These are phyloP conservation scores for Saturnispora saitoi DNA, from an alignment of 805 yeast species.

Conservation along the genomic window DNA sequence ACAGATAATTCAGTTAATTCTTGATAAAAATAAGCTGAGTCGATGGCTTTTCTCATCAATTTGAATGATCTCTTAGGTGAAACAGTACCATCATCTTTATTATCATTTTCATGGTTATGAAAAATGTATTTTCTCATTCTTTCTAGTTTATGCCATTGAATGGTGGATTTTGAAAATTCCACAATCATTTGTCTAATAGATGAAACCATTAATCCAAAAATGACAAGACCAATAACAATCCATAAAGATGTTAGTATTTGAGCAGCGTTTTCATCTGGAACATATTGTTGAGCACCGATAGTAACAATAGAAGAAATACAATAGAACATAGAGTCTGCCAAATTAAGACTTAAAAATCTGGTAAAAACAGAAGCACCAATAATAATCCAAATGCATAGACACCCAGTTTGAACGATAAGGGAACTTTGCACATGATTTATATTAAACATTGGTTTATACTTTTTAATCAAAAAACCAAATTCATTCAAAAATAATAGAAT, in stretches of 20 bases:
- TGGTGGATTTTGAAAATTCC: slow-evolving; percentile 52
- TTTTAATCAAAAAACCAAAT: slow-evolving; percentile 47
- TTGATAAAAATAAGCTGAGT: slow-evolving; percentile 33
- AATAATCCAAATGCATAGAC: slow-evolving; percentile 59
- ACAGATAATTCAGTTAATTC: slow-evolving; percentile 30
- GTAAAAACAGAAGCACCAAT: slow-evolving; percentile 60
- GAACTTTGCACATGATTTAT: slow-evolving; percentile 59
- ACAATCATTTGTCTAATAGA: slow-evolving; percentile 59
- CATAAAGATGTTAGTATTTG: slow-evolving; percentile 53
- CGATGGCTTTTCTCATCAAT: slow-evolving; percentile 45
- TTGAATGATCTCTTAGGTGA: slow-evolving; percentile 40
- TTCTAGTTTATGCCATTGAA: slow-evolving; percentile 61
- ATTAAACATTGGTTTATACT: slow-evolving; percentile 66
- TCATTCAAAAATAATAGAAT: slow-evolving; percentile 47
- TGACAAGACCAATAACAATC: slow-evolving; percentile 60
- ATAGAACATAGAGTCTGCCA: slow-evolving; percentile 64
- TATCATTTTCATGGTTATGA: slow-evolving; percentile 14
- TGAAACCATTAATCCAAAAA: slow-evolving; percentile 65
- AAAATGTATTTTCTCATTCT: slow-evolving; percentile 32
- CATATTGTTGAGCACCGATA: slow-evolving; percentile 71
- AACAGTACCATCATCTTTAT: background rate
- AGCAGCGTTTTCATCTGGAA: slow-evolving; percentile 45
- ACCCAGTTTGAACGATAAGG: slow-evolving; percentile 62
- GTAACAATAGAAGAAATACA: slow-evolving; percentile 69
- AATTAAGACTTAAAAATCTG: slow-evolving; percentile 36